Conservation (phyloP, 495 filamentous ascomycete species). For the Penicillium roqueforti region DNA sequence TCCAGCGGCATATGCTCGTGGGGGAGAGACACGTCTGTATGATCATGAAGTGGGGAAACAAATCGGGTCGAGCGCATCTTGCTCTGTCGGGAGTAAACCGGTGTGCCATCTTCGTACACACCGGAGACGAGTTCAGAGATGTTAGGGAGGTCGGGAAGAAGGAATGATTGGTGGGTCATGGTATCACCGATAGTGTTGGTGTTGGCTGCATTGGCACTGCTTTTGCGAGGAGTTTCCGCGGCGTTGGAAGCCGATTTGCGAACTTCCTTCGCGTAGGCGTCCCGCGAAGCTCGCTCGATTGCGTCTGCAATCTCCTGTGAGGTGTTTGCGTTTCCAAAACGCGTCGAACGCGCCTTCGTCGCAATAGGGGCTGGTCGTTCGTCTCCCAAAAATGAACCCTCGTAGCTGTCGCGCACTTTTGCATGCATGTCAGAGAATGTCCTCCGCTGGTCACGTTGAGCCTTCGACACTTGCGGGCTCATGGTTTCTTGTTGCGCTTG, state of each 20-base stretch:
- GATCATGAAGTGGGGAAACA: constrained; percentile 43
- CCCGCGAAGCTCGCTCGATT: constrained; percentile 42
- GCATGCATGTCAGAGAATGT: constrained; percentile 54
- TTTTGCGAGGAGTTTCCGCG: constrained; percentile 23
- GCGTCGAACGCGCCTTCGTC: constrained; percentile 49
- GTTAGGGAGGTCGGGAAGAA: constrained; percentile 65
- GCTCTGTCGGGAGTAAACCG: constrained; percentile 52
- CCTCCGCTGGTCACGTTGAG: constrained; percentile 35
- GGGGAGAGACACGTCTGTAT: constrained; percentile 34
- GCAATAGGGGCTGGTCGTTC: constrained; percentile 48
- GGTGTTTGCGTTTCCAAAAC: constrained; percentile 49
- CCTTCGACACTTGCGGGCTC: constrained; percentile 35
- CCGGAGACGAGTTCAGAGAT: constrained; percentile 69
- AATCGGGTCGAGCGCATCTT: constrained; percentile 55
- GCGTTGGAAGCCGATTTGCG: constrained; percentile 21
- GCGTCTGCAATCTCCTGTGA: constrained; percentile 44
- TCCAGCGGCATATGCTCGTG: constrained; percentile 52
- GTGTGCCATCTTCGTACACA: constrained; percentile 61
- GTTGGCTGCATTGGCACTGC: constrained; percentile 15
- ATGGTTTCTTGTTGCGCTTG: constrained; percentile 46
- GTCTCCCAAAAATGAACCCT: constrained; percentile 48
- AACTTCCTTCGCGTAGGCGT: constrained; percentile 37
- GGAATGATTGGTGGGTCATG: constrained; percentile 55
- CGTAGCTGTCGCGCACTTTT: constrained; percentile 52
- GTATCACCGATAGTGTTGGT: constrained; percentile 35